Base-by-base conservation (phyloP, 2,329 filamentous ascomycete species). In the Apiospora hydei region DNA sequence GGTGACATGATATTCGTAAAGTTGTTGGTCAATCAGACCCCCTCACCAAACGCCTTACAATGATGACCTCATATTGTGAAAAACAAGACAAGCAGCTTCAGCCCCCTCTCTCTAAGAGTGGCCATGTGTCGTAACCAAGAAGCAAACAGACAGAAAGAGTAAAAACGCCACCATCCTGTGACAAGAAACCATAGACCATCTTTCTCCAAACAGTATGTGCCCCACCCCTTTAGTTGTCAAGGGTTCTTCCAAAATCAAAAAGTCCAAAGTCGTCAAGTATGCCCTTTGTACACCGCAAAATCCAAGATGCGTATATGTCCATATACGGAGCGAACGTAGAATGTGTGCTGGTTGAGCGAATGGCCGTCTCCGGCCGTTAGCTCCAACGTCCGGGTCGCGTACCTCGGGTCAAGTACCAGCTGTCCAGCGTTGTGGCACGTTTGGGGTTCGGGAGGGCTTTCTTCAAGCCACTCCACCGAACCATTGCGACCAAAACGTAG, bases 31-130 rank as follows among this genome's bases (percentile, higher is more conserved):
- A 21, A 21, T 61, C 53, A 61, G 30, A 34, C 41, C 34, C 34
- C 57, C 34, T 64, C 57, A 64, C 30, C 57, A 8, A 41, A 64
- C 57, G 57, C 57, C 57, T 64, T 64, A 41, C 57, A 64, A 64
- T 64, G 57, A 64, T 64, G 34, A 64, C 34, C 57, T 38, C 34
- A 64, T 21, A 64, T 64, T 21, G 18, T 64, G 34, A n/a, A 64
- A 41, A 38, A 38, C 34, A 38, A 64, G 21, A 18, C 51, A 30
- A 4, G 13, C 6, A 16, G 57, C 57, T 41, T 41, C 57, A 0
- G 13, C 18, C 57, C 57, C 8, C 21, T 49, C 46, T 49, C 46
- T 49, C 18, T 24, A 11, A 41, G 57, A 18, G 18, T 41, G 13
- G 26, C 26, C 53, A 14, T 14, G 8, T 34, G 14, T 61, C 26